Evolutionary conservation across 371 early-diverging fungal species (phyloP).

Genomic region (Apophysomyces variabilis): DNA sequence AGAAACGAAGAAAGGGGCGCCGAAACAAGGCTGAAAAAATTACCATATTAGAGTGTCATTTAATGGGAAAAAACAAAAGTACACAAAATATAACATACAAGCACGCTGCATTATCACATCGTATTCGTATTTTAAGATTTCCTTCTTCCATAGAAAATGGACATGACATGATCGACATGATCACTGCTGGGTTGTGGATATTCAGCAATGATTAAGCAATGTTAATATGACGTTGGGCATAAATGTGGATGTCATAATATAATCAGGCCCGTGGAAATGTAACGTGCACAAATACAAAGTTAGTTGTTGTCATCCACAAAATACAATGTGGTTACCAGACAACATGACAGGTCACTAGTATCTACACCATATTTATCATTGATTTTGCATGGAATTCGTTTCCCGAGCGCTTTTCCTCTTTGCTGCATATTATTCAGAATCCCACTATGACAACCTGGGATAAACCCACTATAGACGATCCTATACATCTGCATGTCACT

Average conservation of each 20-base stretch:
- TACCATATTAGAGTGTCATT: background rate
- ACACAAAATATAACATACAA: background rate
- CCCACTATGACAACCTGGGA: background rate
- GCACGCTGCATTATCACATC: background rate
- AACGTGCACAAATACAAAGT: too few species aligned
- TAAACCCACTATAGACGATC: background rate
- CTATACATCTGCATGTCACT: slow-evolving; percentile 26
- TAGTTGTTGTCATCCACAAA: too few species aligned
- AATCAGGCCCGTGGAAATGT: too few species aligned
- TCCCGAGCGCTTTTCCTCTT: background rate
- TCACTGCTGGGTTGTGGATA: too few species aligned
- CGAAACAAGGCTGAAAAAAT: background rate
- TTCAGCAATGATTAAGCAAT: too few species aligned
- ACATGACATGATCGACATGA: too few species aligned
- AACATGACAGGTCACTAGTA: background rate
- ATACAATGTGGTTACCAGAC: too few species aligned
- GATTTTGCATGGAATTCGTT: background rate
- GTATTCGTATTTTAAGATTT: too few species aligned
- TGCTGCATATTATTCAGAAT: background rate
- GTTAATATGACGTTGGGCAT: too few species aligned
- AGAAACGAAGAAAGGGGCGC: background rate
- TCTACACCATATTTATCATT: background rate
- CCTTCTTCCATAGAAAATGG: too few species aligned
- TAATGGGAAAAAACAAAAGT: background rate
- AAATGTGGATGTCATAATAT: too few species aligned